These are phyloP conservation scores for Cryoendolithus antarcticus DNA, from an alignment of 2,329 filamentous ascomycete genomes.

Conservation along the genomic window DNA sequence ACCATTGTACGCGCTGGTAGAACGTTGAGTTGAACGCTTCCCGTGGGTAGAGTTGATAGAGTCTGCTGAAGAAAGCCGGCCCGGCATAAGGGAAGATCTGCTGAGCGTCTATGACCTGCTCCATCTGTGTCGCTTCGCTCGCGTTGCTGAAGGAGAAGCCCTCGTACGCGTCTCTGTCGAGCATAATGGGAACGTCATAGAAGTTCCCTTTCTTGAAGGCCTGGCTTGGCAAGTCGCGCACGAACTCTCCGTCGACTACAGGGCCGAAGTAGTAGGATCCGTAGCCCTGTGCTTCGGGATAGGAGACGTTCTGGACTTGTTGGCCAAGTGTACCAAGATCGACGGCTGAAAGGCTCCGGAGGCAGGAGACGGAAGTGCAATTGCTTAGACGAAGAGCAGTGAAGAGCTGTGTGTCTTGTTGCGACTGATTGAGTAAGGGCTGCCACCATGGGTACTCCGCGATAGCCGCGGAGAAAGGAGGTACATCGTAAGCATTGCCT, in stretches of 20 bases:
- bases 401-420: neutral
- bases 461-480: conserved; percentile 23
- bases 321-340: conserved; percentile 26
- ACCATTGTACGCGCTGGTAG: too few species aligned
- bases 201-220: conserved; percentile 32
- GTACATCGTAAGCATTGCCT: neutral
- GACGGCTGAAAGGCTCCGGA: conserved; percentile 22
- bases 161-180: conserved; percentile 40
- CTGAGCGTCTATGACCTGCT: too few species aligned
- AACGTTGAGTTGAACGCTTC: too few species aligned
- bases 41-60: conserved; percentile 26
- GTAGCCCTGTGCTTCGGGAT: conserved; percentile 22
- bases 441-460: conserved; percentile 26
- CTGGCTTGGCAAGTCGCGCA: conserved; percentile 37
- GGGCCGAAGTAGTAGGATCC: conserved; percentile 31
- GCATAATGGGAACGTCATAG: conserved; percentile 33
- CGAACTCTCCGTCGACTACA: conserved; percentile 36
- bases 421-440: conserved; percentile 1
- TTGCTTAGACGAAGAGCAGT: neutral
- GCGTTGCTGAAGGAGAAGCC: conserved; percentile 27
- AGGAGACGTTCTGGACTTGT: conserved; percentile 24
- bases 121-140: neutral
- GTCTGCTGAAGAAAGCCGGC: conserved; percentile 25
- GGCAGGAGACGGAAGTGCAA: conserved; percentile 22
- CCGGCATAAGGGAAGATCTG: conserved; percentile 9